These are phyloP conservation scores for Brassica hybrid DNA, from an alignment of 441 rosid genomes.

Conservation along the genomic window DNA sequence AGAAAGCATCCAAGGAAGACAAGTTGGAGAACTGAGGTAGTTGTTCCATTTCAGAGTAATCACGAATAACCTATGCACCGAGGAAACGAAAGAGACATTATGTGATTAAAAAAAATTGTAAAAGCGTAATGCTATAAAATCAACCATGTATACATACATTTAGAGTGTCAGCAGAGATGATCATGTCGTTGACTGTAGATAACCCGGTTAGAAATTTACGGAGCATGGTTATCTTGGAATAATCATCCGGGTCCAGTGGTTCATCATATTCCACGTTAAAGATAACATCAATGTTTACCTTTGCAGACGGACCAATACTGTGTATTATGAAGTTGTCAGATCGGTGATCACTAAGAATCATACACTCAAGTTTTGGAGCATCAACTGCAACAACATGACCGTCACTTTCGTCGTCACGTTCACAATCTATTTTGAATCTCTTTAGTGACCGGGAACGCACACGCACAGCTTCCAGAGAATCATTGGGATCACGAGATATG, in stretches of 20 bases:
- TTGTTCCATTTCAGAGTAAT: background rate
- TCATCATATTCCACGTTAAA: background rate
- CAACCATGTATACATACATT: background rate
- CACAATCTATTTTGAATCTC: background rate
- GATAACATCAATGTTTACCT: background rate
- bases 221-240: background rate
- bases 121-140: background rate
- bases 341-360: background rate
- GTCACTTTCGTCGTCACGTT: background rate
- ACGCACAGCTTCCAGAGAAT: background rate
- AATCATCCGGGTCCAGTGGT: background rate
- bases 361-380: constrained; percentile 4
- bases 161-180: background rate
- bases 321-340: background rate
- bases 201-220: background rate
- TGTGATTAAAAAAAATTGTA: background rate
- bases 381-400: background rate
- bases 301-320: background rate
- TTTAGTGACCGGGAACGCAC: background rate
- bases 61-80: background rate
- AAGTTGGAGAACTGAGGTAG: background rate
- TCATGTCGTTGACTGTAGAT: background rate
- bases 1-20: background rate
- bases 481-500: background rate
- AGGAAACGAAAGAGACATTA: background rate